Evolutionary conservation across 306 rosid genomes (phyloP), one percentile per base, ranked within the genome.

Genomic region (Astragalus glycyphyllos): DNA sequence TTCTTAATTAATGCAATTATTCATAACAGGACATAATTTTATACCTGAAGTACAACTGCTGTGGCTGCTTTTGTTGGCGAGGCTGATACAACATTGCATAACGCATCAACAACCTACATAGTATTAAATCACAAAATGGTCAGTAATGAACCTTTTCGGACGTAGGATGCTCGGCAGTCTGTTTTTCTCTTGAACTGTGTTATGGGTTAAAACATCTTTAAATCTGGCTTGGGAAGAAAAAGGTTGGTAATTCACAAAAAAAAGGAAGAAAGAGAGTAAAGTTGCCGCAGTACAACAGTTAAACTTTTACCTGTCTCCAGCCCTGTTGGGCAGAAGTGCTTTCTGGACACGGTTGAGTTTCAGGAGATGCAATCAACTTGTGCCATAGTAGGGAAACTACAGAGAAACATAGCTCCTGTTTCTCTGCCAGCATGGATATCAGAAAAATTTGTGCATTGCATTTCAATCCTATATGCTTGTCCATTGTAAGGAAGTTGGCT

Each of bases 271-370:
- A 47, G 5, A 47, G 12, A 55, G 7, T n/a, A 54, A 53, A 60
- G 48, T 26, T 42, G 34, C 35, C 11, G 40, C 32, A 77, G 61
- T 47, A 71, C 16, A 74, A 74, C 4, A 15, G 20, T 51, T 51
- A 5, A 10, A 72, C 56, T 41, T 68, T 41, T 86, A 93, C 98
- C 96, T 93, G 98, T 73, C 96, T 84, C 97, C 98, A 93, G 38
- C 98, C 98, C 85, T 93, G 98, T 66, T 93, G 98, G 37, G 97
- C 98, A 61, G 98, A 93, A 75, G 98, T 93, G 85, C 98, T 89
- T 78, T 93, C 98, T 38, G 90, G 90, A 65, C 83, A 79, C 50
- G 90, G 98, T 73, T 90, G 96, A 57, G 90, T 93, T 80, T 93
- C 98, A 42, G 98, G 98, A 72, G 96, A 86, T 16, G 96, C 85